Conservation (phyloP, 164 flowering plant species). For the Vitis rupestris region DNA sequence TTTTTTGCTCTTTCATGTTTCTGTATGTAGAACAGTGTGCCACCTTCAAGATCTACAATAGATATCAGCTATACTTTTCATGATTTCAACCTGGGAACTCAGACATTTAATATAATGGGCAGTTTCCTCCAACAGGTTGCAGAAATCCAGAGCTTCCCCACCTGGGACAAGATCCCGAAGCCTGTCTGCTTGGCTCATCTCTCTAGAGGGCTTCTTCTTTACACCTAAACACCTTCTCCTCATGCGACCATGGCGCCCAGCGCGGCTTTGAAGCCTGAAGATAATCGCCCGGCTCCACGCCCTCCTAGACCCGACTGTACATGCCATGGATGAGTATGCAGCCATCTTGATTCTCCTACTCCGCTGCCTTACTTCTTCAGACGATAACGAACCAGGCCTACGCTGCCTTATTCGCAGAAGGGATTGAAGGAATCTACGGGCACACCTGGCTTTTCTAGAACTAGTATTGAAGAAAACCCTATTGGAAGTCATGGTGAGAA, state of each 20-base stretch:
- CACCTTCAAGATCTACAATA: too few relatives aligned
- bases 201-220: not conserved
- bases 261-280: constrained; percentile 13
- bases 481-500: constrained; percentile 6
- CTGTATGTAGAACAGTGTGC: too few relatives aligned
- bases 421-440: constrained; percentile 15
- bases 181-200: constrained; percentile 11
- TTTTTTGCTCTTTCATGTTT: too few relatives aligned
- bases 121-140: constrained; percentile 31
- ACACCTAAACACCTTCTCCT: not conserved
- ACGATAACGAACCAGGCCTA: not conserved
- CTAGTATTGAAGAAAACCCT: not conserved
- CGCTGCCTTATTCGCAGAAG: constrained; percentile 1
- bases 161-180: constrained; percentile 30
- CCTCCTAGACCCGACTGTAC: constrained; percentile 21
- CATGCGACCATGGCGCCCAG: not conserved
- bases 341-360: constrained; percentile 27
- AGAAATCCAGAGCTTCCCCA: constrained; percentile 24
- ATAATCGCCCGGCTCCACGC: constrained; percentile 33
- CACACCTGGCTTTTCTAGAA: constrained; percentile 1
- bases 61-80: constrained; percentile 23
- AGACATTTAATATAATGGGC: constrained; percentile 26
- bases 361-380: not conserved
- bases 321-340: constrained; percentile 31
- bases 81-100: constrained; percentile 28